These are phyloP conservation scores for Stemphylium beticola DNA, from an alignment of 2,329 filamentous ascomycete genomes.

Conservation along the genomic window DNA sequence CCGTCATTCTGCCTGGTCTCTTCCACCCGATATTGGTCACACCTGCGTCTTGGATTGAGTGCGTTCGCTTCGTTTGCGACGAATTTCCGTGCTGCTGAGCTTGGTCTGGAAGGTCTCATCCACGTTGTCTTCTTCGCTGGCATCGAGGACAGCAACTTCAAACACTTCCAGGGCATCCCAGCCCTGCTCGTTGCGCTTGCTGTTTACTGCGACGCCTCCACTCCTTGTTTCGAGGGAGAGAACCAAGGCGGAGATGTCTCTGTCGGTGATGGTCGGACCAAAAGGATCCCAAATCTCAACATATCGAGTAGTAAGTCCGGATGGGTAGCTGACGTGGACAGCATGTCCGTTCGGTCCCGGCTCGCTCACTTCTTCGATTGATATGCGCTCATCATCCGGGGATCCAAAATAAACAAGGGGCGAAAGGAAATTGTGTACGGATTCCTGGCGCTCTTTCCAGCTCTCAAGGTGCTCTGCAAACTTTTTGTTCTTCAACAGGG, in stretches of 20 bases:
- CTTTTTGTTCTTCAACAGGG: constrained; percentile 86
- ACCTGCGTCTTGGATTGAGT: constrained; percentile 30
- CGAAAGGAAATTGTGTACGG: constrained; percentile 73
- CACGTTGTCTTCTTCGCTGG: constrained; percentile 59
- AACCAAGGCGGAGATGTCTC: constrained; percentile 78
- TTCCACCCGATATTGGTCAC: constrained; percentile 15
- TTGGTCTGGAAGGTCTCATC: constrained; percentile 75
- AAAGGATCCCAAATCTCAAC: constrained; percentile 87
- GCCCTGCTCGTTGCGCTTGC: constrained; percentile 75
- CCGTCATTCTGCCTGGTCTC: background rate
- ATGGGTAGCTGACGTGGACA: constrained; percentile 64
- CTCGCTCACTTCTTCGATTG: constrained; percentile 54
- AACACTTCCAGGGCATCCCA: constrained; percentile 81
- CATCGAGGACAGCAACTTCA: constrained; percentile 87
- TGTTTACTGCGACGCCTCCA: constrained; percentile 85
- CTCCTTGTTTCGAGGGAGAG: constrained; percentile 86
- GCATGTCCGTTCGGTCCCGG: constrained; percentile 59
- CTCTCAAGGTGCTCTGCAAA: constrained; percentile 79
- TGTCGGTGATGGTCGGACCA: constrained; percentile 86
- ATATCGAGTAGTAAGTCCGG: constrained; percentile 73
- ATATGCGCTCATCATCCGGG: constrained; percentile 52
- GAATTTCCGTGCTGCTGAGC: constrained; percentile 89
- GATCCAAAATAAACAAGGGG: constrained; percentile 65
- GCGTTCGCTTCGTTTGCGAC: constrained; percentile 50
- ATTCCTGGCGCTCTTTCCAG: constrained; percentile 76